Base-by-base conservation (phyloP, 352 stramenopile species). In the Saprolegnia diclina region DNA sequence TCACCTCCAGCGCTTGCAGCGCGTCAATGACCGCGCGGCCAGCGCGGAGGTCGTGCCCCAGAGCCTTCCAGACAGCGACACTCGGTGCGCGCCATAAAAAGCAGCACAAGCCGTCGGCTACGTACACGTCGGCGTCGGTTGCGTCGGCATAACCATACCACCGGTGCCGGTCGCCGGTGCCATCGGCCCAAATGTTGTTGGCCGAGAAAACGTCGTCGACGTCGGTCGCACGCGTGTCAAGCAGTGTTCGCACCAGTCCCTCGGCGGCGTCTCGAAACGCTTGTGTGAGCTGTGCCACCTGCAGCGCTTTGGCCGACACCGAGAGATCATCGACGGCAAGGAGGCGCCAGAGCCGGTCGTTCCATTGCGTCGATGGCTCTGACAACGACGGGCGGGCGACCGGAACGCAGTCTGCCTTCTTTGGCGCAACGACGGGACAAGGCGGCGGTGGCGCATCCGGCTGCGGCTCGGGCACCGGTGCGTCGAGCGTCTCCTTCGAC, bases 11-110 rank as follows among this genome's bases (percentile, higher is more conserved):
- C 22, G 42, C 5, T 19, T 66, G 37, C 11, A 73, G 46, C 3
- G 71, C 73, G 5, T 72, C 37, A 11, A 79, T 73, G 9, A 89
- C 22, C 21, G 70, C 75, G 22, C 71, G 66, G 29, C 79, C 76
- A 16, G 78, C 77, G 37, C 77, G 78, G 10, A 92, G 11, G 69
- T 92, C 77, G 35, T 92, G 72, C 0, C 80, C 79, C 32, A 82
- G 70, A 19, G 82, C 57, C 68, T 74, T 77, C 19, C 19, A 24
- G 7, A 37, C 57, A 10, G 22, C 18, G 21, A 40, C 19, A 6
- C 37, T 40, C 44, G 57, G 19, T 16, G 57, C 16, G 2, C 5
- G 57, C 37, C 50, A 66, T 9, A 66, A 9, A 38, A 66, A 48
- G 11, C 19, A 40, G 22, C 42, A 66, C 21, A 66, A 40, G 11